Base-by-base conservation (phyloP, 2,329 filamentous ascomycete species). In the Stagonosporopsis tanaceti region DNA sequence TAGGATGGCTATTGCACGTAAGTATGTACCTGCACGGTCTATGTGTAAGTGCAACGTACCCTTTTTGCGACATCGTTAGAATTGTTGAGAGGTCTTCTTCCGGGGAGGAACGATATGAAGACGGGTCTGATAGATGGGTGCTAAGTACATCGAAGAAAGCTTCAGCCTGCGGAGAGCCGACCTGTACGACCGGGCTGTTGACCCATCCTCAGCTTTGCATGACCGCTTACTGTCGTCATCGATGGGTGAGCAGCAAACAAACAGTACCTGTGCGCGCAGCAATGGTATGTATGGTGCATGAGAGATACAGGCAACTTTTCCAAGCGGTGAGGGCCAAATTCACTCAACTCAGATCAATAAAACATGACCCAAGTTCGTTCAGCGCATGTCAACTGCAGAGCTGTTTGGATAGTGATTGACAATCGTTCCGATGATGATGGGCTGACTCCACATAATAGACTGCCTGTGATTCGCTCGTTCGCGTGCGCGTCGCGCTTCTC, bases 1-100 rank as follows among this genome's bases (percentile, higher is more conserved):
- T 67, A 50, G 80, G 80, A 62, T 80, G 78, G 57, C 75, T 77
- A 54, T 58, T 61, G 15, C 15, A 15, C 14, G 20, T 57, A 11
- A 57, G 45, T 14, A 39, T 11, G 11, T 24, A 22, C 22, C 35
- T 9, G 28, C 6, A 8, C 20, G 2, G 8, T 15, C 15, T 17
- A 15, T 2, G 4, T 9, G 15, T 14, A 41, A 7, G 3, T 17
- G 6, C 25, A 35, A 47, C 48, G 22, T 39, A 53, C 54, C 54
- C 38, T 40, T 57, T 57, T 38, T 47, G 47, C 38, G 54, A 52
- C 54, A 57, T 57, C 11, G 11, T 48, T 20, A 37, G 40, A 24
- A 5, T 22, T 47, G n/a, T 14, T 20, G 6, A 24, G 32, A 27
- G 20, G 30, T 5, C 48, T 20, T 7, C 20, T 22, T 34, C 42